Base-by-base conservation (phyloP, 371 early-diverging fungal genomes). In the Mortierella sp. region DNA sequence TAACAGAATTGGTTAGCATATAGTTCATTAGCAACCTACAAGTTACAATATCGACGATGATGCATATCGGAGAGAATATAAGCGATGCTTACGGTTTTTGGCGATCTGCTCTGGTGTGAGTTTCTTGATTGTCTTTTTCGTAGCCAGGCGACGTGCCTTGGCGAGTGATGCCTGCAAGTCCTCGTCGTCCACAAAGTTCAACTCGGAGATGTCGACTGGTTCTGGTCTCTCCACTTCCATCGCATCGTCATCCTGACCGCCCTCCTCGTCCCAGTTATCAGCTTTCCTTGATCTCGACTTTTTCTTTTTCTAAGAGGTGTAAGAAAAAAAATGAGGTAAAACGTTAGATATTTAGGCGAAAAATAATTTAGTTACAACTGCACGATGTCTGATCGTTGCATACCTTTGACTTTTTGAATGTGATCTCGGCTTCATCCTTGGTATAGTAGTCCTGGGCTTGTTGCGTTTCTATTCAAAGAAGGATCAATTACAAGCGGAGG, bases 151-250 rank as follows among this genome's bases (percentile, higher is more conserved):
- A 66, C 98, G 91, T 5, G 96, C 90, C 39, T 91, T 85, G 0
- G 97, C 91, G 39, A 98, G 85, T 2, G 96, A 94, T 47, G 86
- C 86, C 73, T 97, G 97, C 44, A 98, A 85, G 69, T 98, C 98
- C 72, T 97, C 97, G 81, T 98, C 98, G 74, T 98, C 98, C 19
- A 97, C 97, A 88, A 94, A 94, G 77, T 94, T 96, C 43, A 91
- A 85, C 65, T 92, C 91, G 5, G 87, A 87, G 37, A 88, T 82
- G 44, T 88, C 87, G 69, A 82, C 65, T 7, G 68, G 85, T 34
- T 70, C 66, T 19, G 68, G 76, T 26, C 31, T 75, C 22, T 86
- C 85, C 11, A 85, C 69, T 19, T 86, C 78, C 79, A 81, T 76
- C 5, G 85, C 75, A 34, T 84, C 77, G 47, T 78, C 87, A 16